Conservation (phyloP, 805 yeast species). For the Maudiozyma turicensis region DNA sequence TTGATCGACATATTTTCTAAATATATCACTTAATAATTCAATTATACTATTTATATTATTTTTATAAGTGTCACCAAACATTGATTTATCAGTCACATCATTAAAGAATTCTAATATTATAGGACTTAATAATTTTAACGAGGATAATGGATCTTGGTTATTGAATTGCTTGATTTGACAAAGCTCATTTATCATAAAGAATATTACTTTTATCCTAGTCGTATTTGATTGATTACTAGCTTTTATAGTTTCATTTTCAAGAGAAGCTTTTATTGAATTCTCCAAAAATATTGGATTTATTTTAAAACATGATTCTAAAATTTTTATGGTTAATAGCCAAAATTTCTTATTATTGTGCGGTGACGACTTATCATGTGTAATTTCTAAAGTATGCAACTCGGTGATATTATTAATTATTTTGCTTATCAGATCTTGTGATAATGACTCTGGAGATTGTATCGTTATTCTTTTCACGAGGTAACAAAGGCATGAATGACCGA, state of each 20-base stretch:
- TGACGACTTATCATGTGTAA: not conserved
- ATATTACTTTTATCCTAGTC: conserved; percentile 4
- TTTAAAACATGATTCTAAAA: conserved; percentile 25
- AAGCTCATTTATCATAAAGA: conserved; percentile 21
- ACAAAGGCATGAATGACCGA: conserved; percentile 36
- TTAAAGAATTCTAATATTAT: conserved; percentile 27
- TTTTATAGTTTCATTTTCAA: not conserved
- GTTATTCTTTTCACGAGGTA: conserved; percentile 37
- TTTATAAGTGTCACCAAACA: conserved; percentile 4
- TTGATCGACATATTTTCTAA: conserved; percentile 2
- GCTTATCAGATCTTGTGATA: conserved; percentile 6
- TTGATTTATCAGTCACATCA: not conserved
- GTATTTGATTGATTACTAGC: not conserved
- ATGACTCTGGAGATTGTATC: conserved; percentile 27
- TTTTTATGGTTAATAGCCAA: conserved; percentile 25
- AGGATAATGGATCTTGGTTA: conserved; percentile 22
- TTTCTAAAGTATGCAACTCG: conserved; percentile 3
- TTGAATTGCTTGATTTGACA: conserved; percentile 21
- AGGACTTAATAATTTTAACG: conserved; percentile 22
- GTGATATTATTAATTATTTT: conserved; percentile 10
- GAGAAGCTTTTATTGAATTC: conserved; percentile 6
- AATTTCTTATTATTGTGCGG: conserved; percentile 14
- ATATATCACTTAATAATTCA: conserved; percentile 21
- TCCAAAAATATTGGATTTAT: conserved; percentile 13
- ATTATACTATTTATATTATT: conserved; percentile 14